Evolutionary conservation across 352 stramenopile species (phyloP).

Genomic region (Globisporangium viniferum): DNA sequence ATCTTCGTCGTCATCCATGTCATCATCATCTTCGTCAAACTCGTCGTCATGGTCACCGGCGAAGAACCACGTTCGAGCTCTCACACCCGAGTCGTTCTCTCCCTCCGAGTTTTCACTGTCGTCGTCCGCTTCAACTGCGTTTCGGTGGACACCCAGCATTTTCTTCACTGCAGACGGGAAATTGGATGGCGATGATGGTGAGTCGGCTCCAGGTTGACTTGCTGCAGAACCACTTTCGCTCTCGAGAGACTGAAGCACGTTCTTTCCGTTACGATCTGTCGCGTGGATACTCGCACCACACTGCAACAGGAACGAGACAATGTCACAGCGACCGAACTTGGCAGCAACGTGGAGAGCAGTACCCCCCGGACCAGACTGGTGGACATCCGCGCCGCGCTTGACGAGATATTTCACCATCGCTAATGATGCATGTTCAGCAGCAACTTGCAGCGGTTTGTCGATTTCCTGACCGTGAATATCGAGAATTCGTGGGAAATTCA

Average conservation of each 20-base stretch:
- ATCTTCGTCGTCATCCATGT: slow-evolving; percentile 51
- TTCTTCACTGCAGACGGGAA: slow-evolving; percentile 45
- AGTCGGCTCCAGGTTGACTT: background rate
- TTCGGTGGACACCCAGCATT: slow-evolving; percentile 51
- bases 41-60: slow-evolving; percentile 43
- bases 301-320: slow-evolving; percentile 72
- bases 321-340: slow-evolving; percentile 56
- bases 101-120: slow-evolving; percentile 55
- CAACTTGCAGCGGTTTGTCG: slow-evolving; percentile 67
- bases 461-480: slow-evolving; percentile 51
- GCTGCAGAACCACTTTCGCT: background rate
- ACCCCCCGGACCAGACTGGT: slow-evolving; percentile 43
- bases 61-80: slow-evolving; percentile 37
- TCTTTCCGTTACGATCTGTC: slow-evolving; percentile 48
- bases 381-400: slow-evolving; percentile 72
- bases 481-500: slow-evolving; percentile 53
- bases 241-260: slow-evolving; percentile 43
- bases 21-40: slow-evolving; percentile 45
- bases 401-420: slow-evolving; percentile 74
- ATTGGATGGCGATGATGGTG: background rate
- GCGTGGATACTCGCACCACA: slow-evolving; percentile 61
- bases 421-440: slow-evolving; percentile 55
- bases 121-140: slow-evolving; percentile 24
- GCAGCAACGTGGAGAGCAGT: slow-evolving; percentile 72
- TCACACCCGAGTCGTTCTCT: slow-evolving; percentile 24